phyloP scores from a whole-genome alignment of 495 filamentous ascomycete genomes.

The Xylaria curta region DNA sequence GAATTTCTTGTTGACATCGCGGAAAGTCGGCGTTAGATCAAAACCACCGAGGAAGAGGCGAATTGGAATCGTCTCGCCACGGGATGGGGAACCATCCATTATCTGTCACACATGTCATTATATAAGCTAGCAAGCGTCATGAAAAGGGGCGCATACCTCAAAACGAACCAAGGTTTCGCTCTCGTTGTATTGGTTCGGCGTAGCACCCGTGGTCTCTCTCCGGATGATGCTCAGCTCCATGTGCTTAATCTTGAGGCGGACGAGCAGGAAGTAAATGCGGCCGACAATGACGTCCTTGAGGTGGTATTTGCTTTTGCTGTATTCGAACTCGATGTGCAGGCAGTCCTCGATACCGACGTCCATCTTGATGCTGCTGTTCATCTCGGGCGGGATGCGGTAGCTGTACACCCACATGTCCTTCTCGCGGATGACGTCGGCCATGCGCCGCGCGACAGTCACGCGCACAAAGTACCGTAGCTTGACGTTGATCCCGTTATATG shows the following conservation, averaged over 20 bases:
- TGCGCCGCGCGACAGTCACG: slow-evolving; percentile 93
- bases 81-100: slow-evolving; percentile 96
- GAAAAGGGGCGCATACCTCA: slow-evolving; percentile 64
- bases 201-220: slow-evolving; percentile 92
- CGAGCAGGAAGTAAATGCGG: slow-evolving; percentile 97
- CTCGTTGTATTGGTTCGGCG: slow-evolving; percentile 99
- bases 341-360: slow-evolving; percentile 99
- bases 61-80: slow-evolving; percentile 99
- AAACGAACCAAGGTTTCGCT: slow-evolving; percentile 98
- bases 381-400: slow-evolving; percentile 97
- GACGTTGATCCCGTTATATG: slow-evolving; percentile 99
- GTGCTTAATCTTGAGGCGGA: slow-evolving; percentile 99
- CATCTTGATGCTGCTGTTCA: slow-evolving; percentile 99
- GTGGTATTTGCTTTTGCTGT: slow-evolving; percentile 98
- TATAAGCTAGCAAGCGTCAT: slow-evolving; percentile 5
- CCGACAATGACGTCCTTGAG: slow-evolving; percentile 99
- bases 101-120: slow-evolving; percentile 62
- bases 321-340: slow-evolving; percentile 99
- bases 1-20: slow-evolving; percentile 99
- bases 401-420: slow-evolving; percentile 99
- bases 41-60: slow-evolving; percentile 97
- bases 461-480: slow-evolving; percentile 98
- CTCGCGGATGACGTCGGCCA: slow-evolving; percentile 97
- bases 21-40: slow-evolving; percentile 97
- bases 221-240: slow-evolving; percentile 99